A percentile compares a stretch with the other conserved stretches of the same genome.
Evolutionary conservation across 2,329 filamentous ascomycete species (phyloP).

Genomic region (Beauveria sp.): DNA sequence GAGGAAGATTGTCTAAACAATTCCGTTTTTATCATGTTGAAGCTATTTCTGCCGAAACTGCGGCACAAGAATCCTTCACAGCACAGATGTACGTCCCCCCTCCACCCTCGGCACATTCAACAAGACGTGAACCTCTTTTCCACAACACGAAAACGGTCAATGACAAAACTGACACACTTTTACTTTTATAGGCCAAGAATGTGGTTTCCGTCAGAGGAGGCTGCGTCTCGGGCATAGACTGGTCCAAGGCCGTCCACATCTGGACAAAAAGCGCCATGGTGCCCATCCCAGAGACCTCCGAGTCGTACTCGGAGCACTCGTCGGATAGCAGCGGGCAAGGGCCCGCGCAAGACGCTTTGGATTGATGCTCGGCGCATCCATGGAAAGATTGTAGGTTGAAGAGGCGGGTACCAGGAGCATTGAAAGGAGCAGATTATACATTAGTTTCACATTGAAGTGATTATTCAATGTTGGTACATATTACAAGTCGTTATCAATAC

Average conservation of each 20-base stretch:
- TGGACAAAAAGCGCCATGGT: conserved; percentile 62
- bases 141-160: not conserved
- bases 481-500: no score
- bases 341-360: not conserved
- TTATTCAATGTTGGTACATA: no score
- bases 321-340: conserved; percentile 13
- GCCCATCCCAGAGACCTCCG: conserved; percentile 57
- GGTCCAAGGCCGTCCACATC: conserved; percentile 55
- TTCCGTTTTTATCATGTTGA: conserved; percentile 16
- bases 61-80: conserved; percentile 58
- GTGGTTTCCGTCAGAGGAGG: conserved; percentile 60
- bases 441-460: no score
- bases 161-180: conserved; percentile 44
- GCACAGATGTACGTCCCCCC: conserved; percentile 39
- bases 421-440: not conserved
- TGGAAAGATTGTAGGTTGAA: not conserved
- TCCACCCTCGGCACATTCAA: no score
- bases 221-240: conserved; percentile 56
- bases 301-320: conserved; percentile 48
- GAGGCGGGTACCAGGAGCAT: conserved; percentile 17
- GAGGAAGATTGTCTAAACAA: not conserved
- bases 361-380: not conserved
- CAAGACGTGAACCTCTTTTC: no score
- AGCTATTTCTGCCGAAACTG: conserved; percentile 60
- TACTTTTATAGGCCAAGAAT: conserved; percentile 45